phyloP scores from a whole-genome alignment of 2,329 filamentous ascomycete genomes.

The Beauveria sp. region DNA sequence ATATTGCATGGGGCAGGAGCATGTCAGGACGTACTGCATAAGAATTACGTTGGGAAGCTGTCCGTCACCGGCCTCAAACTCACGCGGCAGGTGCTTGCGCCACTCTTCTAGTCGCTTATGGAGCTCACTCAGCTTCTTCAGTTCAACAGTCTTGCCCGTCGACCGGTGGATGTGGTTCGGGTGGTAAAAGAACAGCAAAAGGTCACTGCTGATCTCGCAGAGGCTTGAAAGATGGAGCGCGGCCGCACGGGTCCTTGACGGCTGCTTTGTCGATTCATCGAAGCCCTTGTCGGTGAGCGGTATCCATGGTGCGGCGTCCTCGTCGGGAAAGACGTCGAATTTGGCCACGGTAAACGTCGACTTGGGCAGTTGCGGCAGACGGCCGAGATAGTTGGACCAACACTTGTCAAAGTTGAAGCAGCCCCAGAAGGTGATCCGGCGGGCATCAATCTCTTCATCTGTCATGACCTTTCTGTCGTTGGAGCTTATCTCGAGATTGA shows the following conservation, averaged over 20 bases:
- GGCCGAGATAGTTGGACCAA: slow-evolving; percentile 94
- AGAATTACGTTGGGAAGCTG: slow-evolving; percentile 74
- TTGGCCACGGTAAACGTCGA: slow-evolving; percentile 78
- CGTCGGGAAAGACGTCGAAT: slow-evolving; percentile 81
- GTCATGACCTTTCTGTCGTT: slow-evolving; percentile 55
- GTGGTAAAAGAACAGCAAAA: slow-evolving; percentile 87
- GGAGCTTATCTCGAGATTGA: slow-evolving; percentile 74
- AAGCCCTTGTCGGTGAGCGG: slow-evolving; percentile 82
- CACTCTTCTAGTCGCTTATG: slow-evolving; percentile 86
- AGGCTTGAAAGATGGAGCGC: slow-evolving; percentile 74
- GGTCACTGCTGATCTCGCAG: slow-evolving; percentile 88
- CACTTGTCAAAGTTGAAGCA: slow-evolving; percentile 98
- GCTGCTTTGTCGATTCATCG: slow-evolving; percentile 64
- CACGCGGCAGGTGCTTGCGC: slow-evolving; percentile 73
- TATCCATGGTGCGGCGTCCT: slow-evolving; percentile 79
- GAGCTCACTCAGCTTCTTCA: slow-evolving; percentile 88
- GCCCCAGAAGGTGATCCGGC: slow-evolving; percentile 92
- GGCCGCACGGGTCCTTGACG: slow-evolving; percentile 73
- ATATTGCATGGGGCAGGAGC: background rate
- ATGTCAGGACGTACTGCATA: slow-evolving; percentile 63
- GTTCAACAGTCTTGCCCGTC: slow-evolving; percentile 69
- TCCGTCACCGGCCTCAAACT: slow-evolving; percentile 84
- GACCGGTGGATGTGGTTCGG: slow-evolving; percentile 57
- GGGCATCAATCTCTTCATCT: slow-evolving; percentile 80
- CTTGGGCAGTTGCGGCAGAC: slow-evolving; percentile 76